Base-by-base conservation (phyloP, 805 yeast species). In the Nakazawaea ishiwadae region DNA sequence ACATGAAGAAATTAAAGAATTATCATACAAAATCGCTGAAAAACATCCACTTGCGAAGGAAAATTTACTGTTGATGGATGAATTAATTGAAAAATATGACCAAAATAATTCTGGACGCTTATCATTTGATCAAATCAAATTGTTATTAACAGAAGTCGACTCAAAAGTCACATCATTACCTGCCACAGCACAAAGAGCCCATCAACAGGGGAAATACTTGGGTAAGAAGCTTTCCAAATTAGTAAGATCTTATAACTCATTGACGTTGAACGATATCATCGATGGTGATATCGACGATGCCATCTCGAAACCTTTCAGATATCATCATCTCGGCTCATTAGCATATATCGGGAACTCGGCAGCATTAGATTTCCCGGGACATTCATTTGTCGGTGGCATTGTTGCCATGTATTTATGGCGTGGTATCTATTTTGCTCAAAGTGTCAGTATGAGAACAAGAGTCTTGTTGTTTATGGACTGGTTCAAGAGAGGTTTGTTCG, bases 321-420 rank as follows among this genome's bases (percentile, higher is more conserved):
- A 80, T 60, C 71, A 67, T 36, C 85, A 81, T 55, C 60, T 80
- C 49, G 87, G 87, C 7, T 77, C 82, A 6, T 62, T 81, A 49
- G 86, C 86, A 3, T 81, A 81, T 48, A 70, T 81, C 45, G 84
- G 86, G 46, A 80, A 79, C 54, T 77, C 81, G 37, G 87, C 87
- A 2, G 84, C 79, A 20, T 79, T 80, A 55, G 87, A 80, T 55
- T 55, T 76, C 42, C 71, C 77, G n/a, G 76, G 76, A 15, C 74
- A 75, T 51, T 67, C 80, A 24, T 71, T 77, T 46, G 76, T 79
- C 45, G 84, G 85, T 45, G 87, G 85, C 2, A 56, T 80, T 38
- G 57, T 79, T 31, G 85, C 85, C n/a, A 76, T 81, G 79, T 81
- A 81, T 55, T 59, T 80, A 41, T 80, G 87, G 87, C 73, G 87